Percentiles rank a stretch among this genome's conserved stretches.
phyloP scores from a whole-genome alignment of 257 asterid genomes.

The Solanum pennellii region DNA sequence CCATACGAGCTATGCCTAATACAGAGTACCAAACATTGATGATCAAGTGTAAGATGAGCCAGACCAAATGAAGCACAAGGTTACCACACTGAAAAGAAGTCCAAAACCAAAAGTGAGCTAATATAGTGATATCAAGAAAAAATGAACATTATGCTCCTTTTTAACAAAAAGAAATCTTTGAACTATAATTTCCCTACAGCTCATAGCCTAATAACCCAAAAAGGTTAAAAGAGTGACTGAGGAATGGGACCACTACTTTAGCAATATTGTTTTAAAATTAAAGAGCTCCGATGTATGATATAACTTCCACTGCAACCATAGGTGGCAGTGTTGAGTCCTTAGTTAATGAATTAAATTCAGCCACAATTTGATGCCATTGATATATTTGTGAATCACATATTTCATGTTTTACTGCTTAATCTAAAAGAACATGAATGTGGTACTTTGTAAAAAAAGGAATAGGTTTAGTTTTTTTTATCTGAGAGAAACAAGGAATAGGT shows the following conservation, averaged over 20 bases:
- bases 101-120: constrained; percentile 9
- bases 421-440: background rate
- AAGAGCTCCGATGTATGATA: background rate
- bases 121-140: background rate
- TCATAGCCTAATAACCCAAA: background rate
- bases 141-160: background rate
- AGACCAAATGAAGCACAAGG: constrained; percentile 37
- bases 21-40: constrained; percentile 54
- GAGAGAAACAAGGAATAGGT: background rate
- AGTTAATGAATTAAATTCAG: background rate
- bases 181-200: background rate
- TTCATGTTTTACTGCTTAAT: background rate
- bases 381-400: background rate
- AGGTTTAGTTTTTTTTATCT: background rate
- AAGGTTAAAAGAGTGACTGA: background rate
- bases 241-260: background rate
- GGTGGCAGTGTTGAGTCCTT: background rate
- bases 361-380: background rate
- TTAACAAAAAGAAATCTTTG: background rate
- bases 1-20: constrained; percentile 25
- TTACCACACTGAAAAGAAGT: constrained; percentile 32
- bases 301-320: background rate
- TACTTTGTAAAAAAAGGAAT: background rate
- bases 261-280: background rate
- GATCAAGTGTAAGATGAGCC: constrained; percentile 58